A percentile compares a stretch with the other conserved stretches of the same genome.
These are phyloP conservation scores for Curvularia sp. DNA, from an alignment of 2,329 filamentous ascomycete genomes.

Conservation along the genomic window DNA sequence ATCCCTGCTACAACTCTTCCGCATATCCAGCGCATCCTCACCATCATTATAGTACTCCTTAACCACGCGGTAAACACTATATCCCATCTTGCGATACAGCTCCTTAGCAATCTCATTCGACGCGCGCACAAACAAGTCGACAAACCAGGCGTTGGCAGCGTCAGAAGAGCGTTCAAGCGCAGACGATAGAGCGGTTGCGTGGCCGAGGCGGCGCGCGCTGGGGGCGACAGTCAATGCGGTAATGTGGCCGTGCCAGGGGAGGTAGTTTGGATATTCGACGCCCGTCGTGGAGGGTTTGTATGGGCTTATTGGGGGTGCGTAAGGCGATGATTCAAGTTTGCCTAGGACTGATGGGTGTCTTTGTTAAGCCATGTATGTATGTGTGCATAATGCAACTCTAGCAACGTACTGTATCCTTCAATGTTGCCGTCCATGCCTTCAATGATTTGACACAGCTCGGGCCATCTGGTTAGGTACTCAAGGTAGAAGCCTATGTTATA, in stretches of 20 bases:
- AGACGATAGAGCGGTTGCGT: conserved; percentile 82
- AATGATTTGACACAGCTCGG: conserved; percentile 89
- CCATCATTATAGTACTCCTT: conserved; percentile 94
- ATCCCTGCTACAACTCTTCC: conserved; percentile 87
- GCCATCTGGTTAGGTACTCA: conserved; percentile 95
- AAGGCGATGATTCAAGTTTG: conserved; percentile 84
- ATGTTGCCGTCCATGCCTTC: conserved; percentile 87
- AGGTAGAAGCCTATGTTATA: conserved; percentile 96
- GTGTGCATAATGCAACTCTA: neutral
- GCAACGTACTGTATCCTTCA: conserved; percentile 82
- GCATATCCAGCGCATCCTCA: conserved; percentile 97
- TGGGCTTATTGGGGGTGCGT: conserved; percentile 73
- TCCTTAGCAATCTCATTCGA: conserved; percentile 87
- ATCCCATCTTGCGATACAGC: conserved; percentile 88
- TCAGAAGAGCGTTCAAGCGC: conserved; percentile 84
- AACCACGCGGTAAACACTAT: conserved; percentile 87
- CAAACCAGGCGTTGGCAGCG: conserved; percentile 87
- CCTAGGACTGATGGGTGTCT: conserved; percentile 76
- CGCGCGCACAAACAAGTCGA: conserved; percentile 90
- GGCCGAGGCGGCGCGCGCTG: conserved; percentile 81
- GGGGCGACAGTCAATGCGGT: conserved; percentile 94
- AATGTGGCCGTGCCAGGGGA: conserved; percentile 99
- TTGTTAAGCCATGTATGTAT: neutral
- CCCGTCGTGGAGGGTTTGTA: conserved; percentile 65
- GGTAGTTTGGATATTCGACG: conserved; percentile 68